Percentiles rank a stretch among this genome's conserved stretches.
phyloP scores from a whole-genome alignment of 495 filamentous ascomycete species.

The Echria macrotheca region DNA sequence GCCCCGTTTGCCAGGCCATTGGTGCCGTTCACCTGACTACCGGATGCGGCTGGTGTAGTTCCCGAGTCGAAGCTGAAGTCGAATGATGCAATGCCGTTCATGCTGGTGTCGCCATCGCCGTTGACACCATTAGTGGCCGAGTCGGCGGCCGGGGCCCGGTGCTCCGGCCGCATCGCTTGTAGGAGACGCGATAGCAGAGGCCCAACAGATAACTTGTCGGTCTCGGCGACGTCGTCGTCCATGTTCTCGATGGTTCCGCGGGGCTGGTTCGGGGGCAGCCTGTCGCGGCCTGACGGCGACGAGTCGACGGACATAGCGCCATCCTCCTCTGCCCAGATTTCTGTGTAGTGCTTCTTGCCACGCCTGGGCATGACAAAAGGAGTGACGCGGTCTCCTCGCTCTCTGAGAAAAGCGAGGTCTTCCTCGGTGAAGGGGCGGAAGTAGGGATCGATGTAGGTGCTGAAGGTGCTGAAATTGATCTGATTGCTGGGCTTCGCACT shows the following conservation, averaged over 20 bases:
- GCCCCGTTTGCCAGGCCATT: conserved; percentile 12
- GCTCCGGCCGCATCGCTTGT: conserved; percentile 75
- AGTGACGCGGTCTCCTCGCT: conserved; percentile 75
- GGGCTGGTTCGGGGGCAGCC: conserved; percentile 70
- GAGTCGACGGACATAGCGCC: conserved; percentile 65
- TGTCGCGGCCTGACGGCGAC: conserved; percentile 49
- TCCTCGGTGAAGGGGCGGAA: conserved; percentile 89
- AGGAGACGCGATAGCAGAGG: conserved; percentile 81
- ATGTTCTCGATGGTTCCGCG: conserved; percentile 79
- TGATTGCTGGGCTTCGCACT: conserved; percentile 91
- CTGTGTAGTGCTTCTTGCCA: conserved; percentile 77
- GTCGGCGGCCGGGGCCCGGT: conserved; percentile 57
- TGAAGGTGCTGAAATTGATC: conserved; percentile 85
- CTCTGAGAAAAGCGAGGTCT: conserved; percentile 87
- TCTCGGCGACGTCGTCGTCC: conserved; percentile 77
- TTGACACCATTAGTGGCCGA: conserved; percentile 52
- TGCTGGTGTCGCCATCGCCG: conserved; percentile 43
- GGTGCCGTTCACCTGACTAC: conserved; percentile 3
- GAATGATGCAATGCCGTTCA: conserved; percentile 20
- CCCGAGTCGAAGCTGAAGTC: conserved; percentile 16
- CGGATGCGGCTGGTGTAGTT: not conserved
- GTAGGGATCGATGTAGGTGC: conserved; percentile 81
- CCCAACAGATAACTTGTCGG: conserved; percentile 84
- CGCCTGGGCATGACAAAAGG: conserved; percentile 84
- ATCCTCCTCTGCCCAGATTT: conserved; percentile 92